Base-by-base conservation (phyloP, 371 early-diverging fungal species). In the Ordospora colligata region DNA sequence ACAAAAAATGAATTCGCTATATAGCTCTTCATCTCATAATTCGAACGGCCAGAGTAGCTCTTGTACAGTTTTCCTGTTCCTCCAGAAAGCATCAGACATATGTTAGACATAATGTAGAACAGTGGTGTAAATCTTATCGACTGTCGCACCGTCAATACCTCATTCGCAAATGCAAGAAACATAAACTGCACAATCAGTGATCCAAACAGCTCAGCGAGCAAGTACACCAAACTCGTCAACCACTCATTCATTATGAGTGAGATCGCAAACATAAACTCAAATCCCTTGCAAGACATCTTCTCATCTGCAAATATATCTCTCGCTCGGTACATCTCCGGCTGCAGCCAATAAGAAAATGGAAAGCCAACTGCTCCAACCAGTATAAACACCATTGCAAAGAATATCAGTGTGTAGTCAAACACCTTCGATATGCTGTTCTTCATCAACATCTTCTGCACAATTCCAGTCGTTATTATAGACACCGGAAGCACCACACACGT, bases 131-230 rank as follows among this genome's bases (percentile, higher is more conserved):
- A 80, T 52, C 83, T 64, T 2, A 73, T 63, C 0, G 75, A 75
- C 51, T 83, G 83, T 9, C 64, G 63, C 19, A 75, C 52, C 12
- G 83, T 74, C 14, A 71, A 73, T 0, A 80, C 53, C 53, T 81
- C 76, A 53, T 80, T 80, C 14, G 83, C 76, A 51, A 80, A 75
- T 11, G 80, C 63, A 21, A 80, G 73, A 69, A 83, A 83, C 52
- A 83, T 64, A 44, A 78, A 70, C n/a, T 80, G 80, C 2, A 78
- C 53, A 49, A 83, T 70, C 6, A 83, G 45, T 19, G 74, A 76
- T 40, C 83, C 83, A 80, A 75, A 83, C 19, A 80, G 44, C 51
- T 83, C 83, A 8, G 83, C 73, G 23, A 71, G n/a, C 2, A 79
- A 67, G 64, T 77, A 82, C 7, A 77, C 44, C 21, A 80, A 69